A percentile compares a stretch with the other conserved stretches of the same genome.
phyloP scores from a whole-genome alignment of 257 asterid species.

The Solanum habrochaites region DNA sequence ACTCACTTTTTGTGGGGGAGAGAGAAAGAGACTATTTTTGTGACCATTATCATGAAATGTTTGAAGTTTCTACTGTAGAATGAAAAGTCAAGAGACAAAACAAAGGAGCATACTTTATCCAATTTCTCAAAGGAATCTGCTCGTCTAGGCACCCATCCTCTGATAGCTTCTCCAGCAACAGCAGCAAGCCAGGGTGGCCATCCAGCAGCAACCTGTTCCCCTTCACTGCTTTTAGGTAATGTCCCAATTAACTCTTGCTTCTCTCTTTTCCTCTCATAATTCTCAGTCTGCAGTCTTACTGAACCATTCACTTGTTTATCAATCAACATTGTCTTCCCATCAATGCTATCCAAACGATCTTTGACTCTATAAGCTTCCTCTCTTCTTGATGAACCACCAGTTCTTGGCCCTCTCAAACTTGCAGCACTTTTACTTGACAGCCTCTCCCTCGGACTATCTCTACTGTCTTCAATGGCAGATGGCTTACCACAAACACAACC shows the following conservation, averaged over 20 bases:
- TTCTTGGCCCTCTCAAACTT: slow-evolving; percentile 36
- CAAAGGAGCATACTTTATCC: slow-evolving; percentile 52
- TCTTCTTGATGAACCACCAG: slow-evolving; percentile 47
- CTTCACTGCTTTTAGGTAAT: slow-evolving; percentile 51
- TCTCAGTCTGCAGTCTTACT: slow-evolving; percentile 38
- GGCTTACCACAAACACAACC: slow-evolving; percentile 76
- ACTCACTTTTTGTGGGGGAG: background rate
- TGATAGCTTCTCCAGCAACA: slow-evolving; percentile 88
- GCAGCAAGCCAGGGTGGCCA: slow-evolving; percentile 99
- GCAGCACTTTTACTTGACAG: slow-evolving; percentile 35
- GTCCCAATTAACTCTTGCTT: slow-evolving; percentile 43
- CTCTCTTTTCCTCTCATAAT: slow-evolving; percentile 60
- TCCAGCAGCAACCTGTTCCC: slow-evolving; percentile 87
- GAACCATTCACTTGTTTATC: slow-evolving; percentile 66
- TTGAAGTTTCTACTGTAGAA: background rate
- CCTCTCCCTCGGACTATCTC: slow-evolving; percentile 70
- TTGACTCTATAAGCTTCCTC: slow-evolving; percentile 43
- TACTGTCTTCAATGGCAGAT: slow-evolving; percentile 63
- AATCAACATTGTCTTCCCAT: slow-evolving; percentile 41
- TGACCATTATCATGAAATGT: background rate
- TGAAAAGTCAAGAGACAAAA: background rate
- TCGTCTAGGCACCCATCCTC: slow-evolving; percentile 91
- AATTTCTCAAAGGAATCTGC: slow-evolving; percentile 86
- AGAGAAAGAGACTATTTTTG: background rate
- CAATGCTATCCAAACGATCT: slow-evolving; percentile 48